phyloP scores from a whole-genome alignment of 2,329 filamentous ascomycete species.

The Aspergillus jensenii region DNA sequence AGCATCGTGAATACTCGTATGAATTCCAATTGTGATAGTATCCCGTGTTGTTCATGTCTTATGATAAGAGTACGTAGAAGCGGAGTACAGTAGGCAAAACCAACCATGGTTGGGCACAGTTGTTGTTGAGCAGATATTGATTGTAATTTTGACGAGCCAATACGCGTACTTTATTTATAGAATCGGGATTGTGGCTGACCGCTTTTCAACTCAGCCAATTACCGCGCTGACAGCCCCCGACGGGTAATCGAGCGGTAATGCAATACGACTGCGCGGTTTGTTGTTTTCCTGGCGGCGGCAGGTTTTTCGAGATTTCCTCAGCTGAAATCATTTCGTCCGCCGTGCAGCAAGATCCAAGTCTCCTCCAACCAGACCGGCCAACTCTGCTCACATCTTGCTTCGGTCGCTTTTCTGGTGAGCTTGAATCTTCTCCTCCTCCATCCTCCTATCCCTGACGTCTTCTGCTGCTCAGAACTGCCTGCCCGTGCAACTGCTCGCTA shows the following conservation, averaged over 20 bases:
- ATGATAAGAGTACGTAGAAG: neutral
- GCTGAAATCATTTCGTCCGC: constrained; percentile 2
- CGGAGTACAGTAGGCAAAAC: too few relatives aligned
- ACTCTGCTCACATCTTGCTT: neutral
- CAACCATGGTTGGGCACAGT: neutral
- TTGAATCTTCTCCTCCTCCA: neutral
- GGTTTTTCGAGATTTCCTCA: constrained; percentile 3
- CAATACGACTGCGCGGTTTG: neutral
- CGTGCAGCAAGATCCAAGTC: neutral
- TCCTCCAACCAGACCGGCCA: neutral
- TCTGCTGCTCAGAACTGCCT: neutral
- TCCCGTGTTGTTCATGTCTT: too few relatives aligned
- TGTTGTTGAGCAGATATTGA: neutral
- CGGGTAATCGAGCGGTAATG: neutral
- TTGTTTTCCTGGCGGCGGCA: neutral
- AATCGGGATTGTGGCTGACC: neutral
- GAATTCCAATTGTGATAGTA: neutral
- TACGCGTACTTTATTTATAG: constrained; percentile 6
- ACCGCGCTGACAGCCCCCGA: neutral
- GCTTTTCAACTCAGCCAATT: neutral
- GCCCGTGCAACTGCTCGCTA: neutral
- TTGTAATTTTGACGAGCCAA: neutral
- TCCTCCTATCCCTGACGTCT: neutral
- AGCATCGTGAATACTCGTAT: neutral
- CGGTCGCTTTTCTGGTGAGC: constrained; percentile 7